Percentiles rank a stretch among this genome's conserved stretches.
Evolutionary conservation across 352 stramenopile species (phyloP).

Genomic region (Blastocystis sp.): DNA sequence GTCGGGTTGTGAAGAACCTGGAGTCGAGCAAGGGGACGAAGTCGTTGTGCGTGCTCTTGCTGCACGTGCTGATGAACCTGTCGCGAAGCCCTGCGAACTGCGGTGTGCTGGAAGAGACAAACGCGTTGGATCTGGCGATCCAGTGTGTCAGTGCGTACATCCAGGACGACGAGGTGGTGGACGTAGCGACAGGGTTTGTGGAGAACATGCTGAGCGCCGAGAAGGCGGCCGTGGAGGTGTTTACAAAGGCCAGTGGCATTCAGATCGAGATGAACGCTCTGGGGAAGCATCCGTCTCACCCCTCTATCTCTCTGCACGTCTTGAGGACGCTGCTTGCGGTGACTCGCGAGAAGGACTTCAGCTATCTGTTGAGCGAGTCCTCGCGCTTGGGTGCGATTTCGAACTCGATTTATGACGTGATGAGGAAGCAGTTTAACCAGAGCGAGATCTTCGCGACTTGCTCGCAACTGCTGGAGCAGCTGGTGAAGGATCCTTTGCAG

Average conservation of each 20-base stretch:
- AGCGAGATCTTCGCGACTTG: constrained; percentile 16
- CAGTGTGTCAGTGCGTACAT: neutral
- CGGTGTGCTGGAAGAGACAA: neutral
- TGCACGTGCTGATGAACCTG: constrained; percentile 13
- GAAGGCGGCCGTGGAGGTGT: constrained; percentile 1
- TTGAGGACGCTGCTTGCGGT: constrained; percentile 21
- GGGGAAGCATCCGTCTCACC: neutral
- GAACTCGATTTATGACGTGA: constrained; percentile 20
- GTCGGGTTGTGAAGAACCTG: constrained; percentile 8
- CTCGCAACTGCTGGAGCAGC: constrained; percentile 42
- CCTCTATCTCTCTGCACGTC: constrained; percentile 19
- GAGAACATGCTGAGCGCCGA: constrained; percentile 56
- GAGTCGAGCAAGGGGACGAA: neutral
- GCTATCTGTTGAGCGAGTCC: neutral
- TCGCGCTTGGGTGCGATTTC: neutral
- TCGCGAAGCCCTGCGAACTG: neutral
- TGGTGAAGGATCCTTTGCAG: constrained; percentile 37
- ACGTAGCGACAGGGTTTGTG: constrained; percentile 34
- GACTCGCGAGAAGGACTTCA: constrained; percentile 21
- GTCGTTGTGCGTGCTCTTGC: neutral
- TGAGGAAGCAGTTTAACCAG: constrained; percentile 48
- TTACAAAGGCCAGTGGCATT: neutral
- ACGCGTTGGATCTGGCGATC: neutral
- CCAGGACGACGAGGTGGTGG: constrained; percentile 1
- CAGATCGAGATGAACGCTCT: constrained; percentile 9